A percentile compares a stretch with the other conserved stretches of the same genome.
These are phyloP conservation scores for Pezicula rhizophila DNA, from an alignment of 2,329 filamentous ascomycete species.

Conservation along the genomic window DNA sequence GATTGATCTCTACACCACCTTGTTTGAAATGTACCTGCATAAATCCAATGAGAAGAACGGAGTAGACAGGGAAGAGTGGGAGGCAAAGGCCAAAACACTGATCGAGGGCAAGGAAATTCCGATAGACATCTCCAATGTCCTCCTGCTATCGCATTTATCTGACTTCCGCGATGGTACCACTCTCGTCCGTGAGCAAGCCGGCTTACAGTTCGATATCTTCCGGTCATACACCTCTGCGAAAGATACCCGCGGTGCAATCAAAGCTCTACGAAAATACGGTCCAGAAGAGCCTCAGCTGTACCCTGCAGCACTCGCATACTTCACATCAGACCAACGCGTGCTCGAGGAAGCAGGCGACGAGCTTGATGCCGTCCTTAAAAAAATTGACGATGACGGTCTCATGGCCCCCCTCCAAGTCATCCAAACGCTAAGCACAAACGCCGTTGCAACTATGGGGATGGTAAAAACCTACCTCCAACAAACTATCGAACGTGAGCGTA, in stretches of 20 bases:
- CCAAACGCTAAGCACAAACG: conserved; percentile 73
- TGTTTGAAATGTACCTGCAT: conserved; percentile 98
- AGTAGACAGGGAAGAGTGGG: conserved; percentile 71
- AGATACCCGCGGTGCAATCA: conserved; percentile 85
- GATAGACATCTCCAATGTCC: conserved; percentile 91
- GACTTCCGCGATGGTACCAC: conserved; percentile 87
- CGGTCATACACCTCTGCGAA: conserved; percentile 89
- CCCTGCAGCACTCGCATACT: conserved; percentile 85
- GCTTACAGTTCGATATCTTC: conserved; percentile 90
- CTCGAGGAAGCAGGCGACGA: conserved; percentile 86
- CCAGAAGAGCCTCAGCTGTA: conserved; percentile 88
- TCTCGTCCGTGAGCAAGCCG: conserved; percentile 88
- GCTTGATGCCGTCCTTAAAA: conserved; percentile 70
- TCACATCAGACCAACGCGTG: conserved; percentile 76
- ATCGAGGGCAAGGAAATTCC: conserved; percentile 76
- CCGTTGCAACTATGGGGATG: conserved; percentile 94
- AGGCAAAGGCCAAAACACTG: conserved; percentile 80
- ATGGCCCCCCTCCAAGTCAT: conserved; percentile 97
- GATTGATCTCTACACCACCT: conserved; percentile 82
- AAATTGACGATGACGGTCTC: conserved; percentile 83
- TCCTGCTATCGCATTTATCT: conserved; percentile 86
- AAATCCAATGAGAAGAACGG: conserved; percentile 74
- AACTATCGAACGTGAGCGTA: conserved; percentile 82
- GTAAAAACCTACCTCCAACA: conserved; percentile 87
- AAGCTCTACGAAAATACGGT: conserved; percentile 85